Evolutionary conservation across 1,284 basidiomycete species (phyloP).

Genomic region (Rhodotorula sp.): DNA sequence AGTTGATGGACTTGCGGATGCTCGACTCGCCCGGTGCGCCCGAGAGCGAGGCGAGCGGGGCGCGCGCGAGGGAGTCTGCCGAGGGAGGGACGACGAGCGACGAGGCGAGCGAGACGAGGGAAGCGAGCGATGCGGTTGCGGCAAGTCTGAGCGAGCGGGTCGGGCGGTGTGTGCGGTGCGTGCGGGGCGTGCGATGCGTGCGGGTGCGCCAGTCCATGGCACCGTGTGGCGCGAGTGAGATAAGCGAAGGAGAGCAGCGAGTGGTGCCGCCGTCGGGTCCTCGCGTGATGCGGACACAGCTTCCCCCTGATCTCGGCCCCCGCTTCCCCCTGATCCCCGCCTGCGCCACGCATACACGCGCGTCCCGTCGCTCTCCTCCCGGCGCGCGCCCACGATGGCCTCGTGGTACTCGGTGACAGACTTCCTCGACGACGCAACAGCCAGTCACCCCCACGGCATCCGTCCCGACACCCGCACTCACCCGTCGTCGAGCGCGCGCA

Average conservation of each 20-base stretch:
- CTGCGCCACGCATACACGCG: too few species aligned
- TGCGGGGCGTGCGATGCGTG: neutral
- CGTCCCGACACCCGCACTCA: neutral
- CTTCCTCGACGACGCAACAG: slow-evolving; percentile 33
- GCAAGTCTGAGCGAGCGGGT: slow-evolving; percentile 1
- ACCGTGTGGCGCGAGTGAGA: neutral
- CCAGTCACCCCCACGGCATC: neutral
- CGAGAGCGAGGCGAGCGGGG: neutral
- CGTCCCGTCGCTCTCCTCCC: too few species aligned
- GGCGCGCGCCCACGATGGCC: too few species aligned
- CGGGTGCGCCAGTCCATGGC: neutral
- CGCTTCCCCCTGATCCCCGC: too few species aligned
- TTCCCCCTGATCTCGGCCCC: neutral
- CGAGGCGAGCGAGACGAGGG: slow-evolving; percentile 1
- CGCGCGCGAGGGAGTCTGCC: neutral
- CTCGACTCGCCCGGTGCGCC: slow-evolving; percentile 1
- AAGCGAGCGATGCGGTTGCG: slow-evolving; percentile 15
- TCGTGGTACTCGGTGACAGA: slow-evolving; percentile 25
- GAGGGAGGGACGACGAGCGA: slow-evolving; percentile 10
- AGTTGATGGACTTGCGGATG: slow-evolving; percentile 42
- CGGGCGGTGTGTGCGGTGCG: neutral
- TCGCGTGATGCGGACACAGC: neutral
- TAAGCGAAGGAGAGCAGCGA: too few species aligned
- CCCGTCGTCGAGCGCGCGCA: slow-evolving; percentile 16
- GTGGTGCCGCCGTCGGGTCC: too few species aligned